phyloP scores from a whole-genome alignment of 208 protist genomes.

The Spongospora subterranea region DNA sequence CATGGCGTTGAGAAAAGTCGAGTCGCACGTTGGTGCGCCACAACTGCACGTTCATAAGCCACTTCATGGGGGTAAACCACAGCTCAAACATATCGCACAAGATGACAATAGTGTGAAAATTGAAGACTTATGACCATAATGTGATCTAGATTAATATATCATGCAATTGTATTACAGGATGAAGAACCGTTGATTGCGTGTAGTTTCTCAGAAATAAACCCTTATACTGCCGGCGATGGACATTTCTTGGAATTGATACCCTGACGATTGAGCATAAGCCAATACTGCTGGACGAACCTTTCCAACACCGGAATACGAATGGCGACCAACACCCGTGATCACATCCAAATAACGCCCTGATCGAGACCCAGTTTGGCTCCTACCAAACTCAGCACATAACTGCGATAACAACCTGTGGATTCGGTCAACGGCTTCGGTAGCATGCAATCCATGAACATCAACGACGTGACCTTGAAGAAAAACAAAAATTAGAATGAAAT shows the following conservation, averaged over 20 bases:
- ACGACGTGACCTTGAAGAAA: not conserved
- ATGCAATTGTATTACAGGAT: too few species aligned
- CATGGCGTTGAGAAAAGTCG: not conserved
- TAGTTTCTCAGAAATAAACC: not conserved
- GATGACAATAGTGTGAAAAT: not conserved
- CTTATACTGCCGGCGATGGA: slow-evolving; percentile 26
- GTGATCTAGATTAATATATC: too few species aligned
- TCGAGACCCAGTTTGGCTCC: not conserved
- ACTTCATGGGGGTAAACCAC: not conserved
- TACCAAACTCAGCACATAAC: not conserved
- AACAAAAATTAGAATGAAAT: too few species aligned
- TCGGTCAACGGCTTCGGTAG: not conserved
- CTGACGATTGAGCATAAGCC: not conserved
- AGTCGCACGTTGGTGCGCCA: not conserved
- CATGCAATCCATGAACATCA: slow-evolving; percentile 33
- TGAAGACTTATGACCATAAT: not conserved
- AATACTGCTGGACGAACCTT: slow-evolving; percentile 30
- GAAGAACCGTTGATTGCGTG: too few species aligned
- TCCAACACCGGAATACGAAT: not conserved
- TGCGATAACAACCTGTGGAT: not conserved
- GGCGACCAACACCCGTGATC: slow-evolving; percentile 38
- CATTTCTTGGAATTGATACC: slow-evolving; percentile 43
- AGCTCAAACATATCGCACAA: not conserved
- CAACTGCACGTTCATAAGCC: slow-evolving; percentile 18
- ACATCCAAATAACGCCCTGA: slow-evolving; percentile 6